Evolutionary conservation across 2,329 filamentous ascomycete species (phyloP).

Genomic region (Cercospora citrullina): DNA sequence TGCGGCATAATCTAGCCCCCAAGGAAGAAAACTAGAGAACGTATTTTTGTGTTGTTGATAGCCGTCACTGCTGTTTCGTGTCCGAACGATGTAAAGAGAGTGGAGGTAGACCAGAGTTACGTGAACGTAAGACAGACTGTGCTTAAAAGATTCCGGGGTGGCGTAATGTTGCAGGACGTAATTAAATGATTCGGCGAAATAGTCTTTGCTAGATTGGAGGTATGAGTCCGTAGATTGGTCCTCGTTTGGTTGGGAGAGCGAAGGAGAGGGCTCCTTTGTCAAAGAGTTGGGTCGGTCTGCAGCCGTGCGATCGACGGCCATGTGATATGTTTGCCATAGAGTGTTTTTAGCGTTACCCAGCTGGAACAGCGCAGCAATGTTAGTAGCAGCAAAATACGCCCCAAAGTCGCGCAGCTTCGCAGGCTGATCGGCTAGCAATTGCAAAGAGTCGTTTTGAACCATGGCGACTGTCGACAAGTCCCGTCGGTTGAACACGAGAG

Average conservation of each 20-base stretch:
- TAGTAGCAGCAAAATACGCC: constrained; percentile 59
- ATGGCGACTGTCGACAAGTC: constrained; percentile 50
- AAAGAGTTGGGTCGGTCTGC: not conserved
- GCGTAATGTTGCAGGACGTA: constrained; percentile 45
- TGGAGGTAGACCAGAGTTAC: constrained; percentile 62
- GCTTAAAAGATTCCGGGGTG: constrained; percentile 46
- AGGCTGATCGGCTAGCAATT: constrained; percentile 60
- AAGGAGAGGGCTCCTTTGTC: not conserved
- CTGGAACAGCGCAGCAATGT: constrained; percentile 54
- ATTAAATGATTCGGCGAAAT: constrained; percentile 29
- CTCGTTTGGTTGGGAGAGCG: not conserved
- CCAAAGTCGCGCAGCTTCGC: constrained; percentile 41
- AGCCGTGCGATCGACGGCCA: constrained; percentile 23
- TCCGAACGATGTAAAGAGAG: constrained; percentile 20
- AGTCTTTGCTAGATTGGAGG: constrained; percentile 15
- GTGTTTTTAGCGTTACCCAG: constrained; percentile 55
- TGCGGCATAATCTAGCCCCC: constrained; percentile 56
- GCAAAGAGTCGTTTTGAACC: constrained; percentile 53
- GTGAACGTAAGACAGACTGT: constrained; percentile 64
- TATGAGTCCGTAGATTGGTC: not conserved
- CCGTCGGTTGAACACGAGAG: constrained; percentile 60
- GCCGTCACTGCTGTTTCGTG: constrained; percentile 11
- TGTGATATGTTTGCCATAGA: constrained; percentile 43
- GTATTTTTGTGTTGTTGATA: constrained; percentile 24
- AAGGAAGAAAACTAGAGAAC: constrained; percentile 35